Conservation (phyloP, 305 asterid genomes). For the Solanum aculeatissimum region DNA sequence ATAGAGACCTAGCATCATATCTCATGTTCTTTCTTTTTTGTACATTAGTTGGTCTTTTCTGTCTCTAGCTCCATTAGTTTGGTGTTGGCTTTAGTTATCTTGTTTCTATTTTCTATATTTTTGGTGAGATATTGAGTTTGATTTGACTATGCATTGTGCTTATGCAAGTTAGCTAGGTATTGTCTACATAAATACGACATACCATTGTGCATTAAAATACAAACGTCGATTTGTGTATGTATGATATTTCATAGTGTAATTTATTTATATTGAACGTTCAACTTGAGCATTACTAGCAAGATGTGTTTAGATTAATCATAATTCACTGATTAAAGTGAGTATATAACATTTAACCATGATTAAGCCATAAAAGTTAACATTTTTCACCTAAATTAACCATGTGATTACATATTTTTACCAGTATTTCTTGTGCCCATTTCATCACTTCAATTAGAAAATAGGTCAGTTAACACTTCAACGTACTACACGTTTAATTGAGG, state of each 20-base stretch:
- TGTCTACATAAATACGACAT: neutral
- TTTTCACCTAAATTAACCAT: neutral
- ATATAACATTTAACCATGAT: neutral
- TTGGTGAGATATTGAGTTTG: neutral
- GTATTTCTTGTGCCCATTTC: neutral
- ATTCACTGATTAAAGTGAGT: neutral
- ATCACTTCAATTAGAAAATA: neutral
- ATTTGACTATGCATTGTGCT: neutral
- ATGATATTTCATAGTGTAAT: neutral
- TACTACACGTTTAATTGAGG: neutral
- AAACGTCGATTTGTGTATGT: neutral
- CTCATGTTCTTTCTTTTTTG: neutral
- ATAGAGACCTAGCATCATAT: constrained; percentile 40
- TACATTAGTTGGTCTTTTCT: neutral
- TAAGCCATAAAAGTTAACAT: neutral
- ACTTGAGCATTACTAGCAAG: neutral
- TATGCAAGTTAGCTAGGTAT: neutral
- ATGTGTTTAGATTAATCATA: neutral
- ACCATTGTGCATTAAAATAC: neutral
- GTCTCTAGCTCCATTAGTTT: neutral
- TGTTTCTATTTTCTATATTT: neutral
- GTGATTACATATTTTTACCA: neutral
- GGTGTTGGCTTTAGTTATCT: neutral
- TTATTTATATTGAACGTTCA: neutral
- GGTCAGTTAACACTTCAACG: neutral